Evolutionary conservation across 352 stramenopile species (phyloP).

Genomic region (Aphanomyces euteiches): DNA sequence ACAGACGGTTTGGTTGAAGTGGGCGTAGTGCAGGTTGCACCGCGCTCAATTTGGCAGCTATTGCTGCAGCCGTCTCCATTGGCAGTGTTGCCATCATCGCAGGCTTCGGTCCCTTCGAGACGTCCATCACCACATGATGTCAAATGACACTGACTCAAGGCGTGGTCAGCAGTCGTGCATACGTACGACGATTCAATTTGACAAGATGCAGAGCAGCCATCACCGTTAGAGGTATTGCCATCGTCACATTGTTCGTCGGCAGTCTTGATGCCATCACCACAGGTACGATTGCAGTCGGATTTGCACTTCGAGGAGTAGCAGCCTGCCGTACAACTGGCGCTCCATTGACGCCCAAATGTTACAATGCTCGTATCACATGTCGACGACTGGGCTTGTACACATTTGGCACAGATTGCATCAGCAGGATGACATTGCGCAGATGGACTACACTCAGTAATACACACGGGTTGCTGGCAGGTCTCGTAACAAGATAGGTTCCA

Average conservation of each 20-base stretch:
- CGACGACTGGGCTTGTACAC: background rate
- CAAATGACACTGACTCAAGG: constrained; percentile 28
- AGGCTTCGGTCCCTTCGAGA: constrained; percentile 16
- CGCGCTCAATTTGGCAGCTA: constrained; percentile 22
- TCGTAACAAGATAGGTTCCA: constrained; percentile 29
- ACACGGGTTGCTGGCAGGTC: constrained; percentile 22
- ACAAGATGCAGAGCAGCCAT: constrained; percentile 34
- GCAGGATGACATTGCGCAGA: constrained; percentile 24
- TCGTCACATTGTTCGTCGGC: constrained; percentile 36
- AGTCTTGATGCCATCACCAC: constrained; percentile 33
- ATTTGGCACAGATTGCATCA: constrained; percentile 12
- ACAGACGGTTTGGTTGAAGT: background rate
- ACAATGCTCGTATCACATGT: constrained; percentile 17
- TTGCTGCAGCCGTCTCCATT: constrained; percentile 20
- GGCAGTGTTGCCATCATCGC: constrained; percentile 26
- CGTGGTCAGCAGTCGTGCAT: constrained; percentile 29
- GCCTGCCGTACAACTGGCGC: constrained; percentile 11
- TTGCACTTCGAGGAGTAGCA: constrained; percentile 13
- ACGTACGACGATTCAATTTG: constrained; percentile 32
- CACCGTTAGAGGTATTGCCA: constrained; percentile 32
- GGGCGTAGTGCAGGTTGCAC: background rate
- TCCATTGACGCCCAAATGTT: constrained; percentile 16
- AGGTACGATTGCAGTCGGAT: constrained; percentile 26
- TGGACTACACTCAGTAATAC: constrained; percentile 23
- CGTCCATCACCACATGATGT: constrained; percentile 14